Percentiles rank a stretch among this genome's conserved stretches.
Conservation (phyloP, 2,329 filamentous ascomycete species). For the Botrytis squamosa region DNA sequence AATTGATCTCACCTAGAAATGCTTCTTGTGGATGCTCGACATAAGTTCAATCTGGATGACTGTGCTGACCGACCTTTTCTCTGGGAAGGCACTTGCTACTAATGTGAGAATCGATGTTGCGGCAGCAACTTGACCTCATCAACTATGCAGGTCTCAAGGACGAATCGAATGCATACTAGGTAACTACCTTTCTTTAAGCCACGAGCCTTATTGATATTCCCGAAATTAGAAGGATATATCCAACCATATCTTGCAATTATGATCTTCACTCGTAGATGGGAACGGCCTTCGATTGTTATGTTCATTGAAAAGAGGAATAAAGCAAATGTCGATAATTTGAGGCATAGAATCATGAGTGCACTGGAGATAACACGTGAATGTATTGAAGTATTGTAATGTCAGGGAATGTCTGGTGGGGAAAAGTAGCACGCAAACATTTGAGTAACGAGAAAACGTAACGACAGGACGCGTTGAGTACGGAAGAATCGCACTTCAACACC, state of each 20-base stretch:
- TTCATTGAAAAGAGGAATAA: neutral
- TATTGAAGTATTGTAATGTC: neutral
- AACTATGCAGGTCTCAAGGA: neutral
- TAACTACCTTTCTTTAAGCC: neutral
- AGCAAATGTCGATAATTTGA: neutral
- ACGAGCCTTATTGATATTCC: neutral
- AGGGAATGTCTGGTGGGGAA: neutral
- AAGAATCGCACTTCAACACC: neutral
- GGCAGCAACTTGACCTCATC: neutral
- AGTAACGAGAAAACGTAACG: neutral
- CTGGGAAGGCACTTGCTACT: neutral
- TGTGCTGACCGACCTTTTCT: neutral
- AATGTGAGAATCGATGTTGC: neutral
- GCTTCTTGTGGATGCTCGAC: neutral
- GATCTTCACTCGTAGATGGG: neutral
- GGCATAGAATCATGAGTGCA: neutral
- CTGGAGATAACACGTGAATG: neutral
- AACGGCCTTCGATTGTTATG: too few relatives aligned
- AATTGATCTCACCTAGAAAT: neutral
- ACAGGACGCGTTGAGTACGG: neutral
- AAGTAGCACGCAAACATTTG: neutral
- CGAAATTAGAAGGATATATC: neutral
- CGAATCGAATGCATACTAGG: neutral
- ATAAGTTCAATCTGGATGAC: neutral
- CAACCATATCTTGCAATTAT: neutral